Conservation (phyloP, 495 filamentous ascomycete genomes). For the Cercophora scortea region DNA sequence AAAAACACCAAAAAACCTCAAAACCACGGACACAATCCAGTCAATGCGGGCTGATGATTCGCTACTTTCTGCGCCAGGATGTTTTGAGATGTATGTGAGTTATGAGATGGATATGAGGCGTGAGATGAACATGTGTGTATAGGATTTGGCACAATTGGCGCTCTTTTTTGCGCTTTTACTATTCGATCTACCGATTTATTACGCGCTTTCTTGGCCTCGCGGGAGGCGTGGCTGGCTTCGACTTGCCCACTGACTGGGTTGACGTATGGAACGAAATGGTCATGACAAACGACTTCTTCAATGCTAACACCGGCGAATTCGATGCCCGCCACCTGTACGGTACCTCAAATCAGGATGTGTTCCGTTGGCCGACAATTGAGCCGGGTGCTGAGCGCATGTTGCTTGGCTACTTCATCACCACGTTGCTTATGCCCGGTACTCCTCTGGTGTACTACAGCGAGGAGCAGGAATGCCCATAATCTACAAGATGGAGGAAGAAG, state of each 20-base stretch:
- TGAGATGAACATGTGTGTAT: too few relatives aligned
- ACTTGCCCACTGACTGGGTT: conserved; percentile 54
- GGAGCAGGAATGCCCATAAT: conserved; percentile 61
- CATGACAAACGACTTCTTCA: conserved; percentile 58
- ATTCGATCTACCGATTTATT: conserved; percentile 61
- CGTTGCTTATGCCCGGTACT: conserved; percentile 58
- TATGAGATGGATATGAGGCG: too few relatives aligned
- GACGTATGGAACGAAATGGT: conserved; percentile 49
- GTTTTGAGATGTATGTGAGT: too few relatives aligned
- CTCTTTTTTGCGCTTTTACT: too few relatives aligned
- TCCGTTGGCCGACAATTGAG: conserved; percentile 61
- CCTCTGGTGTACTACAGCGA: conserved; percentile 62
- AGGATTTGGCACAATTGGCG: too few relatives aligned
- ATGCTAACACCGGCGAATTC: conserved; percentile 57
- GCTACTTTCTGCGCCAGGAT: too few relatives aligned
- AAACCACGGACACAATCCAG: too few relatives aligned
- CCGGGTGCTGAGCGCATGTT: conserved; percentile 55
- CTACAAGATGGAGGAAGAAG: too few relatives aligned
- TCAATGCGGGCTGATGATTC: too few relatives aligned
- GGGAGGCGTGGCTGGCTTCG: conserved; percentile 54
- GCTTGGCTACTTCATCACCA: conserved; percentile 56
- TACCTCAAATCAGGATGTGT: conserved; percentile 65
- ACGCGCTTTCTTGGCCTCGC: conserved; percentile 60
- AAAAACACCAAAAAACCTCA: too few relatives aligned
- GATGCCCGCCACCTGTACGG: conserved; percentile 71